Evolutionary conservation across 306 rosid genomes (phyloP), one percentile per base, ranked within the genome.

Genomic region (Malus sieversii): DNA sequence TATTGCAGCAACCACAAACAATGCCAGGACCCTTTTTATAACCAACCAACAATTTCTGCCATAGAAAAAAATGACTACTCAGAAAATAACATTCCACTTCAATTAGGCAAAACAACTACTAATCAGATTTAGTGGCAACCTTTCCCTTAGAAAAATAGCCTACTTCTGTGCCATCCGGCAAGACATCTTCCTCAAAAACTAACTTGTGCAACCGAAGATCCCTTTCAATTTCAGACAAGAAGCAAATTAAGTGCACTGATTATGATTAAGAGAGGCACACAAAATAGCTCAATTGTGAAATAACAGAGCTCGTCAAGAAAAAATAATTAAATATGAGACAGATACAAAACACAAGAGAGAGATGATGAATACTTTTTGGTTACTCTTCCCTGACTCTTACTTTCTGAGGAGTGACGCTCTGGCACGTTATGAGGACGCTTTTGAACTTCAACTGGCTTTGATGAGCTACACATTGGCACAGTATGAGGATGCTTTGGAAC

Each of bases 121-220:
- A 53, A 14, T 12, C 76, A 32, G 30, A 51, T 57, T 73, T 66
- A 61, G 70, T 73, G 71, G 51, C 63, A 74, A 95, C 99, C 99
- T 92, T 66, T 78, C 96, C 98, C 57, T 83, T 87, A 74, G 87
- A 84, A 85, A 87, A 87, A 82, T 96, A 96, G 29, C 88, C 85
- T 22, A 96, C 82, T 88, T 90, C 93, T 68, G 97, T 89, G 82
- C 99, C 98, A 84, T 96, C 96, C 3, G 88, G 85, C 73, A 96
- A 76, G 53, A 87, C 82, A 81, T 90, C 90, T 35, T 86, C 96
- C 79, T 88, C 97, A 72, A 96, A 96, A 45, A 96, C 99, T 83
- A 89, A 84, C 78, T 89, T 96, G 71, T 96, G 97, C 86, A 96
- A 74, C 46, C 99, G 90, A 25, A 85, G 71, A 82, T 96, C 99